A percentile compares a stretch with the other conserved stretches of the same genome.
These are phyloP conservation scores for Asterionellopsis glacialis DNA, from an alignment of 108 stramenopile genomes.

Conservation along the genomic window DNA sequence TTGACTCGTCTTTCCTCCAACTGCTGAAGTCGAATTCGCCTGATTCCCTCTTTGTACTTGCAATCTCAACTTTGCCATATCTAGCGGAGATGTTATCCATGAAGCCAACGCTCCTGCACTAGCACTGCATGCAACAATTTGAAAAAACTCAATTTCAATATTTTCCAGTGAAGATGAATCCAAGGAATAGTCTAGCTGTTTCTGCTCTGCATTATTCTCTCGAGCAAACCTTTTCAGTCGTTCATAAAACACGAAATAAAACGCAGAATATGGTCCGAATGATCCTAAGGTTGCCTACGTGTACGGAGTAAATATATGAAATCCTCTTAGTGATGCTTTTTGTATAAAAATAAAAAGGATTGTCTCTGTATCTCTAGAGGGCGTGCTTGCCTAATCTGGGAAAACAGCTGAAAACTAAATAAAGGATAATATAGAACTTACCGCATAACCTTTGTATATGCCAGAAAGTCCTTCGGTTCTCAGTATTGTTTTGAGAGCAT, in stretches of 20 bases:
- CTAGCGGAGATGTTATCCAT: constrained; percentile 95
- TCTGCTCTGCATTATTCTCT: constrained; percentile 13
- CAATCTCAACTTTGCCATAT: constrained; percentile 92
- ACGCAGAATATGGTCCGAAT: constrained; percentile 95
- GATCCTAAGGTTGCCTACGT: constrained; percentile 80
- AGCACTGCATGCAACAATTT: constrained; percentile 69
- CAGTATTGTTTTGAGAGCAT: constrained; percentile 73
- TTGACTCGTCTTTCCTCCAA: not conserved
- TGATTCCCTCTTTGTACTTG: constrained; percentile 79
- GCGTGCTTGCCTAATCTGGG: too few species aligned
- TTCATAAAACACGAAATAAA: constrained; percentile 97
- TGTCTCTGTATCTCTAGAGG: too few species aligned
- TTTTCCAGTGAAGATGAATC: too few species aligned
- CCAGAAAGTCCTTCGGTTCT: constrained; percentile 81
- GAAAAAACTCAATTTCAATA: constrained; percentile 47
- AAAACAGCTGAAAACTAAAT: too few species aligned
- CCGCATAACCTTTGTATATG: constrained; percentile 87
- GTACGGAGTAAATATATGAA: too few species aligned
- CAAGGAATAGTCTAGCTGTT: constrained; percentile 6
- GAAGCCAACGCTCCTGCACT: constrained; percentile 89
- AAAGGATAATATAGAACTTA: too few species aligned
- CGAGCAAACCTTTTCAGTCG: constrained; percentile 52
- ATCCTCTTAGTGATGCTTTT: too few species aligned
- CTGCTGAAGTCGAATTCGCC: not conserved
- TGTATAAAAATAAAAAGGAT: too few species aligned